Base-by-base conservation (phyloP, 176 grass and related monocot species). In the Juncus effusus region DNA sequence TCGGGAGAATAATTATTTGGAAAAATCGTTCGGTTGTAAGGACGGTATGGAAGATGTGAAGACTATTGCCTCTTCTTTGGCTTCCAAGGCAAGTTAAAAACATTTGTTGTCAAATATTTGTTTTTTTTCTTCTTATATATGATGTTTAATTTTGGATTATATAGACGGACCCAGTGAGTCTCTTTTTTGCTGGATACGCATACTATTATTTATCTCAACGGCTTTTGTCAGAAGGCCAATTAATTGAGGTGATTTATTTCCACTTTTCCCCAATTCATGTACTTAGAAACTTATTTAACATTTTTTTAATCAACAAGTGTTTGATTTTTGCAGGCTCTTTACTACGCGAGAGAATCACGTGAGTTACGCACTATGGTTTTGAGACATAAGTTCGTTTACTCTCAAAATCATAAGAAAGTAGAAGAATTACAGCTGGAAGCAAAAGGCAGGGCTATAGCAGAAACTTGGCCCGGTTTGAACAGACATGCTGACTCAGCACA, bases 201-300 rank as follows among this genome's bases (percentile, higher is more conserved):
- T 97, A 97, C 74, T 86, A 89, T 62, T 84, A 89, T 83, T 84
- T 91, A 59, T 83, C 93, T 49, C 79, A 91, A 78, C 88, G 80
- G 62, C 50, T 86, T 84, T 44, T 78, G 10, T 80, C 72, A 49
- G 72, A 67, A 47, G 93, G 93, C 71, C 65, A 75, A 82, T 10
- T 80, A 62, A 63, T 69, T 56, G 79, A 91, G 80, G 93, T 91
- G 83, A 77, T 70, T 56, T 68, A n/a, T 61, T 44, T 15, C 2
- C 42, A 3, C 41, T 14, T 68, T 28, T 11, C n/a, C n/a, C n/a
- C 2, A 13, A 38, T 8, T n/a, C 40, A 47, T 44, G 10, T n/a
- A n/a, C n/a, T n/a, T n/a, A 10, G 1, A 40, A 3, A n/a, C 38
- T 9, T 19, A 45, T 4, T 11, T 40, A 19, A 4, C 19, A 45